Evolutionary conservation across 2,329 filamentous ascomycete species (phyloP).

Genomic region (Hypoxylon sp.): DNA sequence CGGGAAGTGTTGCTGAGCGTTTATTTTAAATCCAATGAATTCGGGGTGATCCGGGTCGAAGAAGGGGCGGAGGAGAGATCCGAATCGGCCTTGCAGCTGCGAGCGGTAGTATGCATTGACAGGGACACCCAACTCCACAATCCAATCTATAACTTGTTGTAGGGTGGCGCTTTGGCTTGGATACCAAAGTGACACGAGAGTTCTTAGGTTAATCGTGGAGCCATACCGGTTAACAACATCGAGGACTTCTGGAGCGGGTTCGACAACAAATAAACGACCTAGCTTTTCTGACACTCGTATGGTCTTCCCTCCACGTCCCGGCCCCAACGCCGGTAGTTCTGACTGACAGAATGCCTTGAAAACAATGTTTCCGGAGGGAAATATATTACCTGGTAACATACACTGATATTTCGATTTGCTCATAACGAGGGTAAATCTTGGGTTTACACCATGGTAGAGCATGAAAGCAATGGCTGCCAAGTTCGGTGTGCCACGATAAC

Average conservation of each 20-base stretch:
- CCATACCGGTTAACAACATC: background rate
- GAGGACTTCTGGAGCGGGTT: background rate
- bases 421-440: constrained; percentile 15
- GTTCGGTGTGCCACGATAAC: background rate
- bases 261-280: background rate
- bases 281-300: background rate
- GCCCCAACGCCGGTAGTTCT: background rate
- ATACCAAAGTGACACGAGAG: constrained; percentile 27
- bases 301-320: background rate
- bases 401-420: background rate
- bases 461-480: constrained; percentile 22
- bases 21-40: background rate
- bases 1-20: background rate
- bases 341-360: constrained; percentile 13
- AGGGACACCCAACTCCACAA: constrained; percentile 24
- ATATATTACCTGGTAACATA: background rate
- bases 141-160: constrained; percentile 34
- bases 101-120: constrained; percentile 17
- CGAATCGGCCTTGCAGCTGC: constrained; percentile 29
- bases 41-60: constrained; percentile 28
- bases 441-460: constrained; percentile 31
- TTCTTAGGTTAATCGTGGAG: constrained; percentile 9
- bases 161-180: constrained; percentile 18
- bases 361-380: background rate
- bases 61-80: constrained; percentile 21